These are phyloP conservation scores for Aspergillus neotritici DNA, from an alignment of 2,329 filamentous ascomycete genomes.

Conservation along the genomic window DNA sequence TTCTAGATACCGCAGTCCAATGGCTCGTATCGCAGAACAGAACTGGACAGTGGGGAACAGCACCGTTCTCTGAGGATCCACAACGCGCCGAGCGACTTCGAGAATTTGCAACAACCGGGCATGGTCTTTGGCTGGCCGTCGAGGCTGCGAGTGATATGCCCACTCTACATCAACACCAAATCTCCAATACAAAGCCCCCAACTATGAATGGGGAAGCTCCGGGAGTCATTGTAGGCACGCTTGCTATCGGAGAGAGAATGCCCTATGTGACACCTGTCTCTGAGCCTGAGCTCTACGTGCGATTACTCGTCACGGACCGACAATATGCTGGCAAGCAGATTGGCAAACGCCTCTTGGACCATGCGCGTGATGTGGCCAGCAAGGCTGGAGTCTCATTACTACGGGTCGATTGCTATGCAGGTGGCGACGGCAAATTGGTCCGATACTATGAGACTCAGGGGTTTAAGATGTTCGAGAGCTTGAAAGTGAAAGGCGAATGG, in stretches of 20 bases:
- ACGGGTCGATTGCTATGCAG: constrained; percentile 14
- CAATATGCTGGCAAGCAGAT: constrained; percentile 5
- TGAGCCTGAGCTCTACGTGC: constrained; percentile 14
- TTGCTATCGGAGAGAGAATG: constrained; percentile 11
- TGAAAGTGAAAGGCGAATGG: no score
- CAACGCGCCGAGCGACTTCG: constrained; percentile 9
- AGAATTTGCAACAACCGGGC: constrained; percentile 12
- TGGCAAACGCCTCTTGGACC: constrained; percentile 11
- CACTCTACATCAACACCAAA: no score
- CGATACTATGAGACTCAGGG: constrained; percentile 14
- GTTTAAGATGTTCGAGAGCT: constrained; percentile 7
- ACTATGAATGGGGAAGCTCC: background rate
- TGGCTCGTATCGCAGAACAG: constrained; percentile 9
- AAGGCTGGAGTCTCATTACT: constrained; percentile 9
- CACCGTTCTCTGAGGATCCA: constrained; percentile 11
- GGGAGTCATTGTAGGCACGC: constrained; percentile 7
- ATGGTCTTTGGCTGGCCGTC: constrained; percentile 12
- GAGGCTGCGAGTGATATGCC: constrained; percentile 2
- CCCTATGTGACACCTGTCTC: constrained; percentile 10
- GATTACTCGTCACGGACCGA: constrained; percentile 10
- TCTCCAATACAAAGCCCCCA: no score
- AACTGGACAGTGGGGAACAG: constrained; percentile 11
- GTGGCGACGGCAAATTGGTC: constrained; percentile 10
- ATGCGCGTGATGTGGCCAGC: constrained; percentile 10
- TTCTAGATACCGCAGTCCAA: constrained; percentile 11